phyloP scores from a whole-genome alignment of 1,139 yeast genomes.

The Suhomyces choctaworum region DNA sequence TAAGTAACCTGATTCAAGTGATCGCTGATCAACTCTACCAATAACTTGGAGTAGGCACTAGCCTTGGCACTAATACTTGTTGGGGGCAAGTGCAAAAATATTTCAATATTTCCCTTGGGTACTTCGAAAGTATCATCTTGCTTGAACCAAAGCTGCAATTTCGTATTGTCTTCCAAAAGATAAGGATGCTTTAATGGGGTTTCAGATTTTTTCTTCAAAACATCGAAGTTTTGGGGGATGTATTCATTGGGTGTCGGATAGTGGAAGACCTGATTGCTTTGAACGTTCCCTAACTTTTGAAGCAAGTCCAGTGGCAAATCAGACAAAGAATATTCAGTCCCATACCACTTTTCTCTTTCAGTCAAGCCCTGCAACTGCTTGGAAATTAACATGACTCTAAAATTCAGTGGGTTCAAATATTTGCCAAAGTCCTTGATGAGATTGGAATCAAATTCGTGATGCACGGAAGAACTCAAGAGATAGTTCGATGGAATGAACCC shows the following conservation, averaged over 20 bases:
- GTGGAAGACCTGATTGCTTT: constrained; percentile 45
- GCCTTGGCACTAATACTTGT: constrained; percentile 57
- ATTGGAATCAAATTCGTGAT: constrained; percentile 58
- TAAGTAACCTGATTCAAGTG: constrained; percentile 75
- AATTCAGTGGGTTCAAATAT: constrained; percentile 57
- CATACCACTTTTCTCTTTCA: constrained; percentile 79
- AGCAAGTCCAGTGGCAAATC: constrained; percentile 44
- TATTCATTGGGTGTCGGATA: constrained; percentile 76
- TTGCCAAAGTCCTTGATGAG: constrained; percentile 52
- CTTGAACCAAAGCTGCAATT: constrained; percentile 73
- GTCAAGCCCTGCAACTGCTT: constrained; percentile 44
- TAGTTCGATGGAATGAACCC: constrained; percentile 59
- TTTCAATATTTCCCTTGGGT: constrained; percentile 76
- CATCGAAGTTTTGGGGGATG: constrained; percentile 74
- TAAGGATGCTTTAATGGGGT: constrained; percentile 39
- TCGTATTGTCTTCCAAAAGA: constrained; percentile 34
- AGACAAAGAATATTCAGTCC: constrained; percentile 67
- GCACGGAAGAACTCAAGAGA: constrained; percentile 58
- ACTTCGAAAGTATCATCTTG: constrained; percentile 87
- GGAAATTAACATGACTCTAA: constrained; percentile 59
- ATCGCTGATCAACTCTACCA: constrained; percentile 72
- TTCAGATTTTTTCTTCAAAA: constrained; percentile 43
- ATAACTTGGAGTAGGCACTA: constrained; percentile 59
- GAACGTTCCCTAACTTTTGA: constrained; percentile 30
- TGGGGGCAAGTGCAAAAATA: constrained; percentile 67